phyloP scores from a whole-genome alignment of 441 rosid genomes.

The Croton setiger region DNA sequence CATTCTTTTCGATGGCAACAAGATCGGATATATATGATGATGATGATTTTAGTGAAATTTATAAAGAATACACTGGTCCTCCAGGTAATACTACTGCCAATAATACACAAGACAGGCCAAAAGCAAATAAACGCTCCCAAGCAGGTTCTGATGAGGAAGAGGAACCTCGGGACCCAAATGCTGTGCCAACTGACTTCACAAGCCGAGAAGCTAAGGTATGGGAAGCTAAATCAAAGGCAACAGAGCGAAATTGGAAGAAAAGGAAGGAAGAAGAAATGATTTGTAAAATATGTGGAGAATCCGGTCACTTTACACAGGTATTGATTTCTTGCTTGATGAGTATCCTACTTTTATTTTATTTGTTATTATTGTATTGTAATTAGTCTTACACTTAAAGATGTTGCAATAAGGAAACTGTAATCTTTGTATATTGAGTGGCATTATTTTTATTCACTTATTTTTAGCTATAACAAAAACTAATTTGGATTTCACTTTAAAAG shows the following conservation, averaged over 20 bases:
- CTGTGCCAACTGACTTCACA: conserved; percentile 96
- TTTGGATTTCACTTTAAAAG: not conserved
- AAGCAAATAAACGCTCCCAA: conserved; percentile 49
- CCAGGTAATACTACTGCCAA: conserved; percentile 28
- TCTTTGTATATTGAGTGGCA: not conserved
- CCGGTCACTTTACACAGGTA: conserved; percentile 99
- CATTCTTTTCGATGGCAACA: conserved; percentile 50
- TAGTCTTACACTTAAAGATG: not conserved
- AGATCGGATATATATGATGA: conserved; percentile 73
- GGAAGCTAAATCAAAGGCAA: conserved; percentile 99
- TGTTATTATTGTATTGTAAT: not conserved
- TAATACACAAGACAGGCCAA: conserved; percentile 43
- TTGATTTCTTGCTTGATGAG: conserved; percentile 1
- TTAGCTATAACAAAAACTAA: not conserved
- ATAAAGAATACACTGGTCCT: conserved; percentile 96
- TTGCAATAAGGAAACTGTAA: not conserved
- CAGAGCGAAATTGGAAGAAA: conserved; percentile 98
- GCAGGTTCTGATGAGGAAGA: conserved; percentile 71
- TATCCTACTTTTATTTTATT: not conserved
- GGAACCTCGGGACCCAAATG: conserved; percentile 76
- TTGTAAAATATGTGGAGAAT: conserved; percentile 92
- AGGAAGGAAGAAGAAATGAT: conserved; percentile 98
- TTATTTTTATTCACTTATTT: not conserved
- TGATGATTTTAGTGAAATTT: conserved; percentile 90
- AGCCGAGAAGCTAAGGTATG: conserved; percentile 97